Base-by-base conservation (phyloP, 169 alveolate genomes). In the Babesia bigemina region DNA sequence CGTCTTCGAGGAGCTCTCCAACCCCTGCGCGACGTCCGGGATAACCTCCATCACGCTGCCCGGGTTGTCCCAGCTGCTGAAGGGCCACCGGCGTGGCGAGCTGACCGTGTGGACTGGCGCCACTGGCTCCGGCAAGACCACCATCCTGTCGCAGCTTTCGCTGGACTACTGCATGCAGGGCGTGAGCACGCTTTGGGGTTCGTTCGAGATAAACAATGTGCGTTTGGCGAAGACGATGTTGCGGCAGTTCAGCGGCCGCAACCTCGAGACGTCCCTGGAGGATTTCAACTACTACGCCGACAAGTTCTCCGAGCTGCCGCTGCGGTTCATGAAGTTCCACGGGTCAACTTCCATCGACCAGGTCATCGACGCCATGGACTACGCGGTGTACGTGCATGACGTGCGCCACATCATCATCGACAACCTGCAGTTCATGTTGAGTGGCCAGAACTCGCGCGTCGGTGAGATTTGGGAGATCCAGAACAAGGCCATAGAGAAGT, bases 101-200 rank as follows among this genome's bases (percentile, higher is more conserved):
- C 70, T 96, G 69, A 91, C 97, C 19, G 88, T 96, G 26, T 88
- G 98, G 88, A 96, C 99, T 14, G 99, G 99, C n/a, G 92, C 96
- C 3, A 95, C 99, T 16, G 99, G 99, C 14, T 89, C 95, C n/a
- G 99, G 99, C 55, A 96, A 96, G 89, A 96, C 99, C 4, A 96
- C 99, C 2, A 91, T 95, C 11, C 85, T 96, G 24, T 93, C 98
- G 19, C 96, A 96, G 71, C 72, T 94, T 0, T 96, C 98, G 0
- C 78, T 96, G 39, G 99, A 96, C 84, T 95, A 95, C 71, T 90
- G 97, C 57, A 57, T 82, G 50, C 93, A 95, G 75, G 96, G 97
- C 28, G 93, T 96, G 19, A 92, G 98, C 44, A 96, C 98, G 19
- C 92, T 96, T 22, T 96, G 99, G 99, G 99, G 99, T 7, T 91